Evolutionary conservation across 257 asterid species (phyloP).

Genomic region (Solanum lycopersicoides): DNA sequence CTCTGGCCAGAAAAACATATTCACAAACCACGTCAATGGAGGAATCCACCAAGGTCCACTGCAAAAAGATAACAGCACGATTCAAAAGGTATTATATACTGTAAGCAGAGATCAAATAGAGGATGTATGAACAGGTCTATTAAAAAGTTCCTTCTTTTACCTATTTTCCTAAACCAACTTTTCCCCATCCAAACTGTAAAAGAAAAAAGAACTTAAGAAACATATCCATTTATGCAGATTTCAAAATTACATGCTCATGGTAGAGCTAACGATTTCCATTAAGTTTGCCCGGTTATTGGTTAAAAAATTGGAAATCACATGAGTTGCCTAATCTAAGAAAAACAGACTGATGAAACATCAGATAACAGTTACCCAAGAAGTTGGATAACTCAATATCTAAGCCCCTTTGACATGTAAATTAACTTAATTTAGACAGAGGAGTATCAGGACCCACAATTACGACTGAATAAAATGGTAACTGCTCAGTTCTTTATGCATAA

Average conservation of each 20-base stretch:
- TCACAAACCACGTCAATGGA: background rate
- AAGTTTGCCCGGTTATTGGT: background rate
- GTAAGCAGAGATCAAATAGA: background rate
- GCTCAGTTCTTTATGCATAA: background rate
- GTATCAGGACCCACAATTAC: background rate
- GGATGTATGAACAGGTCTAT: background rate
- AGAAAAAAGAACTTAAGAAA: background rate
- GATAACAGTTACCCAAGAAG: background rate
- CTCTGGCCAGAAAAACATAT: background rate
- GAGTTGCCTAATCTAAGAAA: background rate
- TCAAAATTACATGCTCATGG: background rate
- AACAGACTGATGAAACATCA: background rate
- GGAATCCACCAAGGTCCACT: background rate
- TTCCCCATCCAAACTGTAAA: background rate
- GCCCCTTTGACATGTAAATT: background rate
- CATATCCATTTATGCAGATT: background rate
- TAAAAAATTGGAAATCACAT: background rate
- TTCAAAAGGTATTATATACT: background rate
- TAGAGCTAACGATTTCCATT: background rate
- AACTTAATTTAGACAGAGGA: background rate
- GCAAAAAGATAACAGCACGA: background rate
- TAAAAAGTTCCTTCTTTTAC: background rate
- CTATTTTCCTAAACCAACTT: background rate
- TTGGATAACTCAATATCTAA: background rate
- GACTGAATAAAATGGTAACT: background rate